Evolutionary conservation across 768 basidiomycete species (phyloP).

Genomic region (Leucosporidium yakuticum): DNA sequence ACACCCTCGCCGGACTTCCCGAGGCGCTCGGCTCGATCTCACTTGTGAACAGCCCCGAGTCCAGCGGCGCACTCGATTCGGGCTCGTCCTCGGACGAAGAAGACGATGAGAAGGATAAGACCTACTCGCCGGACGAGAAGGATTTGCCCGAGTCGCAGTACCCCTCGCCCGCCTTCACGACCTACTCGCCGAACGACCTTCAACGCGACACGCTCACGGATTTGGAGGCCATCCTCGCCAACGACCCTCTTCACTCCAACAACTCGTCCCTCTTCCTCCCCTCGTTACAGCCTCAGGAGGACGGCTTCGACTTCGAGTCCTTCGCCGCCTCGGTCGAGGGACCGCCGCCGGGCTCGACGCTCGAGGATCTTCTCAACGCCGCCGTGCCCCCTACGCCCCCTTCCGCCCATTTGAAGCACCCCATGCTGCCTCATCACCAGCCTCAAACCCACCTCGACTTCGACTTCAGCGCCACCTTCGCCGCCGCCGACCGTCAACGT

Average conservation of each 20-base stretch:
- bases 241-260: slow-evolving; percentile 25
- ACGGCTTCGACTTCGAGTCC: slow-evolving; percentile 18
- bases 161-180: slow-evolving; percentile 28
- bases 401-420: neutral
- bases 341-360: neutral
- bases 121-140: neutral
- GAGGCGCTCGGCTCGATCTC: slow-evolving; percentile 31
- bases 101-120: slow-evolving; percentile 1
- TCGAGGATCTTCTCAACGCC: slow-evolving; percentile 2
- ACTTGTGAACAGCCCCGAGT: slow-evolving; percentile 24
- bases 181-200: slow-evolving; percentile 16
- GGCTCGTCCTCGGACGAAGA: neutral
- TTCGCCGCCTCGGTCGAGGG: slow-evolving; percentile 31
- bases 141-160: slow-evolving; percentile 15
- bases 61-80: slow-evolving; percentile 9
- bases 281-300: neutral
- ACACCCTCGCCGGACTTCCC: slow-evolving; percentile 24
- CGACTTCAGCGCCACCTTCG: neutral
- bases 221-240: slow-evolving; percentile 29
- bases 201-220: slow-evolving; percentile 18
- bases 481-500: neutral
- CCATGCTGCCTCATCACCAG: too few species aligned
- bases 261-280: neutral
- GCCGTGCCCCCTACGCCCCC: slow-evolving; percentile 7
- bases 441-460: slow-evolving; percentile 1